Base-by-base conservation (phyloP, 495 filamentous ascomycete genomes). In the Acidiella bohemica region DNA sequence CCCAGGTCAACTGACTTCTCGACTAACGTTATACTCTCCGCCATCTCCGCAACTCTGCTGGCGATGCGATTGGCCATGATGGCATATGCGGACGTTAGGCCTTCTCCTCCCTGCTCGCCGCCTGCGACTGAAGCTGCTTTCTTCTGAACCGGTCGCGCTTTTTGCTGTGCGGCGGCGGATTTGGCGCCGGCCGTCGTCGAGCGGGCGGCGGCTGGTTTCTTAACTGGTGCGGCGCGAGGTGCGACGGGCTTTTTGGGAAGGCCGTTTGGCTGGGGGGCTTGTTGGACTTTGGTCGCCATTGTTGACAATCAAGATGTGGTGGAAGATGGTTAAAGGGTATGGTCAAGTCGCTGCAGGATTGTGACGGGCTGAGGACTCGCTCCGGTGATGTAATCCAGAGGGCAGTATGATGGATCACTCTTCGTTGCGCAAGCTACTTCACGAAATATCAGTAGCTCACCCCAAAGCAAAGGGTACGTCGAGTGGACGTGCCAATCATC, bases 11-110 rank as follows among this genome's bases (percentile, higher is more conserved):
- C 51, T n/a, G 45, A 59, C 58, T 53, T 54, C 54, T 63, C 60
- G n/a, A 59, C 57, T 28, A 63, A 57, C 16, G 59, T 60, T 30
- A 60, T 60, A 49, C 59, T 63, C 51, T 63, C 60, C 9, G 60
- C 60, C 53, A 63, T 59, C 41, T 63, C 60, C 16, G 54, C 60
- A 23, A 63, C 57, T 29, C 60, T 47, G 47, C 61, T 63, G 11
- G 56, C 56, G 39, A 63, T 56, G 29, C 59, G 28, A 13, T 36
- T 40, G 1, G 58, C 58, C 59, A 63, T 63, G 41, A 63, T 57
- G 18, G 47, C 52, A 47, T 63, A 63, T 8, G 59, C 54, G 19
- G 57, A 59, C 9, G 47, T 47, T 16, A 33, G 25, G 26, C 12
- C 41, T 12, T 20, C 20, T 5, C 3, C 26, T 6, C 35, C 10